These are phyloP conservation scores for Wickerhamomyces alni DNA, from an alignment of 805 yeast species.

Conservation along the genomic window DNA sequence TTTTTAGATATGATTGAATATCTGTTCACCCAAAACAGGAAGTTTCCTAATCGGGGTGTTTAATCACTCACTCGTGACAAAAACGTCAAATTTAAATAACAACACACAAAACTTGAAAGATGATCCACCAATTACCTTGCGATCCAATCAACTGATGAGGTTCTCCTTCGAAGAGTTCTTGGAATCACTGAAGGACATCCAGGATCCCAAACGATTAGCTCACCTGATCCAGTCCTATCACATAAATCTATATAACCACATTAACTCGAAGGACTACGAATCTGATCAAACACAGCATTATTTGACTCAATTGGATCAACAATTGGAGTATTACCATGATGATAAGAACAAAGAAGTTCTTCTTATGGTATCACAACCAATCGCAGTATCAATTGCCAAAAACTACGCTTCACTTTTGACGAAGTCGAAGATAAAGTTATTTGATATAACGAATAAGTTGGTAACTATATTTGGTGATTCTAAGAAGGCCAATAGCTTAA, in stretches of 20 bases:
- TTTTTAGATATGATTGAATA: too few species aligned
- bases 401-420: conserved; percentile 18
- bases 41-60: too few species aligned
- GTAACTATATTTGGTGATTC: conserved; percentile 22
- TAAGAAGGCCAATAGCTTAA: conserved; percentile 22
- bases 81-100: too few species aligned
- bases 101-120: too few species aligned
- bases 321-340: conserved; percentile 16
- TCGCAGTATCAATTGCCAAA: conserved; percentile 14
- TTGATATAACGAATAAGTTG: conserved; percentile 24
- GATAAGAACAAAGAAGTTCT: conserved; percentile 14
- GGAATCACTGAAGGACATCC: too few species aligned
- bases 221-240: conserved; percentile 7
- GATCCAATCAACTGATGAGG: too few species aligned
- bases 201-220: background rate
- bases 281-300: conserved; percentile 1
- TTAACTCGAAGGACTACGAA: conserved; percentile 4
- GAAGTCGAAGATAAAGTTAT: conserved; percentile 17
- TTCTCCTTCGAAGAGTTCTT: background rate
- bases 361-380: conserved; percentile 13
- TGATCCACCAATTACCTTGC: too few species aligned
- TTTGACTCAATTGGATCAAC: conserved; percentile 11
- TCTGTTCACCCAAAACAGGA: too few species aligned
- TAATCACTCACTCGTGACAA: too few species aligned
- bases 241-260: conserved; percentile 5